Percentiles rank a stretch among this genome's conserved stretches.
Evolutionary conservation across 2,329 filamentous ascomycete genomes (phyloP).

Genomic region (Ophiobolus disseminans): DNA sequence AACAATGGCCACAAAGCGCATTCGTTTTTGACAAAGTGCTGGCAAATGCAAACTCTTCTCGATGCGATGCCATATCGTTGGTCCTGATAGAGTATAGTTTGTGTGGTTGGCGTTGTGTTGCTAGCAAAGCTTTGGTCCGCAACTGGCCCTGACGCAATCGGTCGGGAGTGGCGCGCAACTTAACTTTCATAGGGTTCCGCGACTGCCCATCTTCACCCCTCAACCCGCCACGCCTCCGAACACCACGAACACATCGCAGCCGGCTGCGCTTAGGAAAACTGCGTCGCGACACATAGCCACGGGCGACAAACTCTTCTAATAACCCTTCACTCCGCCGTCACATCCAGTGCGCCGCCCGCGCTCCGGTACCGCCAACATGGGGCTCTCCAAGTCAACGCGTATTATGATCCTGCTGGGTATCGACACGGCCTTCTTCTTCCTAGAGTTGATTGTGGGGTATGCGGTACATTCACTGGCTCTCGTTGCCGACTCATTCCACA

Average conservation of each 20-base stretch:
- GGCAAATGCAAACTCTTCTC: neutral
- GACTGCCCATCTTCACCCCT: neutral
- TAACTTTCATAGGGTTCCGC: neutral
- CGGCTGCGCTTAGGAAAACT: neutral
- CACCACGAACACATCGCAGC: neutral
- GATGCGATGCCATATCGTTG: neutral
- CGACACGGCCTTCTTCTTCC: conserved; percentile 85
- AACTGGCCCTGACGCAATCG: conserved; percentile 17
- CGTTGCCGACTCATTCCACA: conserved; percentile 97
- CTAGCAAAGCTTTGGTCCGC: conserved; percentile 6
- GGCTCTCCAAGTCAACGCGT: conserved; percentile 88
- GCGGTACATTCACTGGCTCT: conserved; percentile 89
- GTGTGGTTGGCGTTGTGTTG: conserved; percentile 4
- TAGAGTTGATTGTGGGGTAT: conserved; percentile 85
- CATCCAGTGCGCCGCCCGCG: conserved; percentile 10
- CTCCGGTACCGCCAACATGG: conserved; percentile 63
- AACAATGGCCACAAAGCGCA: too few relatives aligned
- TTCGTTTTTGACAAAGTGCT: too few relatives aligned
- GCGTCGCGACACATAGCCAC: neutral
- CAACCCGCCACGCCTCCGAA: neutral
- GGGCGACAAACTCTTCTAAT: neutral
- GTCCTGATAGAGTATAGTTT: conserved; percentile 4
- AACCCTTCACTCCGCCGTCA: neutral
- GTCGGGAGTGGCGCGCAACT: conserved; percentile 8
- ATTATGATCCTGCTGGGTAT: conserved; percentile 93